Percentiles rank a stretch among this genome's conserved stretches.
phyloP scores from a whole-genome alignment of 495 filamentous ascomycete species.

The Talaromyces wortmannii region DNA sequence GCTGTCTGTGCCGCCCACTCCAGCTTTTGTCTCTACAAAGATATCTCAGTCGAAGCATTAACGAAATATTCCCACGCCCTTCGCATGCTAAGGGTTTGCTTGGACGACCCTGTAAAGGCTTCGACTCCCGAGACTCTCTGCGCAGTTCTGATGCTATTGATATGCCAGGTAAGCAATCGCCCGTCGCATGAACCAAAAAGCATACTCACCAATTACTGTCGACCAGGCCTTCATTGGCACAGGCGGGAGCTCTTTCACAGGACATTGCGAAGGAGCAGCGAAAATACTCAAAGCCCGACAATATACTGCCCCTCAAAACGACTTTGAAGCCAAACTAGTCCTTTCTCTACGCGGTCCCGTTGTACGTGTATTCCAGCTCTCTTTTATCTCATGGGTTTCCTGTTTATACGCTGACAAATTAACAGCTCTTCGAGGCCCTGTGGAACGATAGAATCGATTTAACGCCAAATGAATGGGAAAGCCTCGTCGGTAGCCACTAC shows the following conservation, averaged over 20 bases:
- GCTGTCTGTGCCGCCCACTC: conserved; percentile 26
- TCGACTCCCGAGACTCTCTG: conserved; percentile 31
- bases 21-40: conserved; percentile 14
- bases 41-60: conserved; percentile 14
- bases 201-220: neutral
- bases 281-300: conserved; percentile 31
- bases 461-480: conserved; percentile 25
- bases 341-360: conserved; percentile 31
- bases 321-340: conserved; percentile 31
- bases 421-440: conserved; percentile 33
- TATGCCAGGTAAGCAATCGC: conserved; percentile 22
- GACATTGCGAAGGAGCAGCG: conserved; percentile 34
- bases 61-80: conserved; percentile 32
- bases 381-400: neutral
- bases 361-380: conserved; percentile 13
- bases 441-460: conserved; percentile 30
- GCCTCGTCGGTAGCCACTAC: conserved; percentile 22
- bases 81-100: conserved; percentile 18
- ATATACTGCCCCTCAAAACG: conserved; percentile 19
- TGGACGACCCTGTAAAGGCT: conserved; percentile 32
- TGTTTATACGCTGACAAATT: neutral
- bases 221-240: conserved; percentile 20
- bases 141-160: conserved; percentile 34
- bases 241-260: conserved; percentile 9
- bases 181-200: neutral